Conservation (phyloP, 106 monocot species). For the Apostasia shenzhenica region DNA sequence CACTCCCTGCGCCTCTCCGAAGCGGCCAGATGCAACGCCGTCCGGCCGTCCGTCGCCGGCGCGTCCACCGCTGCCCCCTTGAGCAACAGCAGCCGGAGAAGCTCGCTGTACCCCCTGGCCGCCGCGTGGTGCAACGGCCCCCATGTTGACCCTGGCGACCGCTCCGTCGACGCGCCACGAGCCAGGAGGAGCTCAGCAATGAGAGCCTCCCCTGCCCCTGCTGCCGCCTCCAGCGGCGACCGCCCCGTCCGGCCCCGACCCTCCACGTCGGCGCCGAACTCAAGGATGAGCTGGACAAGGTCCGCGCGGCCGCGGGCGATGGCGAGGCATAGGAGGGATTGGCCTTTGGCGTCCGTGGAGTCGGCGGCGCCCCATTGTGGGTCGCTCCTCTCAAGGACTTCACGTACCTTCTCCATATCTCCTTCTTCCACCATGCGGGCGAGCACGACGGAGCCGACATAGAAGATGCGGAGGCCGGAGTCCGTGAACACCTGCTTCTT, state of each 20-base stretch:
- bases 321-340: slow-evolving; percentile 34
- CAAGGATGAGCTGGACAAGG: slow-evolving; percentile 44
- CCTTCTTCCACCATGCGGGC: slow-evolving; percentile 31
- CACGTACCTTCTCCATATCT: slow-evolving; percentile 32
- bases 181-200: slow-evolving; percentile 46
- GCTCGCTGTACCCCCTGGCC: slow-evolving; percentile 28
- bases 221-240: slow-evolving; percentile 42
- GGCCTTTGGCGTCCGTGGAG: slow-evolving; percentile 23
- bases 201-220: slow-evolving; percentile 33
- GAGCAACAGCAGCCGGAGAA: slow-evolving; percentile 31
- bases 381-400: slow-evolving; percentile 42
- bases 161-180: slow-evolving; percentile 22
- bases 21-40: slow-evolving; percentile 37
- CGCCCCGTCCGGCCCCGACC: slow-evolving; percentile 12
- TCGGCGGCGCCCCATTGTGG: slow-evolving; percentile 46
- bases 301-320: slow-evolving; percentile 31
- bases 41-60: slow-evolving; percentile 27
- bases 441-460: slow-evolving; percentile 44
- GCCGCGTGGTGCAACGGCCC: slow-evolving; percentile 40
- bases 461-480: slow-evolving; percentile 27
- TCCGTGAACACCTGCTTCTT: slow-evolving; percentile 63
- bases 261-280: slow-evolving; percentile 40
- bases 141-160: slow-evolving; percentile 10
- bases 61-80: slow-evolving; percentile 28
- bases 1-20: slow-evolving; percentile 21